Evolutionary conservation across 371 early-diverging fungal genomes (phyloP).

Genomic region (Lichtheimia ornata): DNA sequence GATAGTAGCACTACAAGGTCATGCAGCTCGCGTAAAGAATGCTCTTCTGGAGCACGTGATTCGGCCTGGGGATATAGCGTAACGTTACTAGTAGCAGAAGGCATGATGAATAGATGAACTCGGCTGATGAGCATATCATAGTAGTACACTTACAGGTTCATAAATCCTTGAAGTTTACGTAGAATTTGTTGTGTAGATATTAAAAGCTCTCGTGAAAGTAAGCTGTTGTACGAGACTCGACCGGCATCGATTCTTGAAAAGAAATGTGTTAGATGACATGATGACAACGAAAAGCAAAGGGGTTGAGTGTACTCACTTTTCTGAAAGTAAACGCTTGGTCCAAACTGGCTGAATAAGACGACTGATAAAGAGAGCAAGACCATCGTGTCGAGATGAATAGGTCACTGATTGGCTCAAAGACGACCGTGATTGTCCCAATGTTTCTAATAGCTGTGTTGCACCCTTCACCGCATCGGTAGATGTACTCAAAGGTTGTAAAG

Average conservation of each 20-base stretch:
- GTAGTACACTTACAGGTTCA: conserved; percentile 26
- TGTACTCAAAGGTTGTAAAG: not conserved
- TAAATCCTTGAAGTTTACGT: conserved; percentile 21
- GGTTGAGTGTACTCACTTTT: conserved; percentile 14
- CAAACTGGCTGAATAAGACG: conserved; percentile 75
- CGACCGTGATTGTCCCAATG: conserved; percentile 25
- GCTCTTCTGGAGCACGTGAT: conserved; percentile 21
- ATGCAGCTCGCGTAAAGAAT: conserved; percentile 61
- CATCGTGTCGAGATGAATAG: conserved; percentile 69
- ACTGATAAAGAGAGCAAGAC: conserved; percentile 74
- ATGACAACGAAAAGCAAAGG: too few species aligned
- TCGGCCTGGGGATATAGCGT: conserved; percentile 17
- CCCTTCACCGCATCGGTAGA: conserved; percentile 12
- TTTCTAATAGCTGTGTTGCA: conserved; percentile 23
- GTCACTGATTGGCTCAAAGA: conserved; percentile 2
- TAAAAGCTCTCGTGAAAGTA: conserved; percentile 13
- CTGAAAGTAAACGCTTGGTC: conserved; percentile 56
- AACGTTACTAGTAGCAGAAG: conserved; percentile 11
- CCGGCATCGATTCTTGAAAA: too few species aligned
- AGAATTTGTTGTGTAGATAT: conserved; percentile 18
- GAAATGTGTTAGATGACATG: too few species aligned
- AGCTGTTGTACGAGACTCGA: conserved; percentile 4
- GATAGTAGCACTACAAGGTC: conserved; percentile 57
- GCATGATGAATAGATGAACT: not conserved
- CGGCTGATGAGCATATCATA: too few species aligned